Evolutionary conservation across 2,329 filamentous ascomycete genomes (phyloP).

Genomic region (Pseudocercospora pini-densiflorae): DNA sequence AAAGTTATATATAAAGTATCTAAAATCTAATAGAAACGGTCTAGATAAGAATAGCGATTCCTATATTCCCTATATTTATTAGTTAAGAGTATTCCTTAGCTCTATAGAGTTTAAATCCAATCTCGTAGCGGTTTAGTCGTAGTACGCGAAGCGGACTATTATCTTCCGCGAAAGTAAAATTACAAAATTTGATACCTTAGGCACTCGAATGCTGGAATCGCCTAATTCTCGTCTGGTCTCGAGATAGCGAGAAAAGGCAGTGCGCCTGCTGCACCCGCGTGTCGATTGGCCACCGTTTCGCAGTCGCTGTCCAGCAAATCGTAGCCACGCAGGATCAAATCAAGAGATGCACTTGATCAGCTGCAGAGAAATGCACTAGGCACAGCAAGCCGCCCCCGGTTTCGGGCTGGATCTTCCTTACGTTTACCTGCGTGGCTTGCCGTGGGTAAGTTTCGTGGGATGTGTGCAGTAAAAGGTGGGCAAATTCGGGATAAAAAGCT

Average conservation of each 20-base stretch:
- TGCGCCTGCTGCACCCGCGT: neutral
- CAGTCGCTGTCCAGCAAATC: neutral
- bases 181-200: no score
- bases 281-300: neutral
- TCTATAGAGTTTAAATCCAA: no score
- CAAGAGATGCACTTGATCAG: constrained; percentile 3
- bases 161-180: no score
- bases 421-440: neutral
- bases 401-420: neutral
- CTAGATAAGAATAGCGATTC: no score
- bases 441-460: neutral
- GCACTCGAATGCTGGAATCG: no score
- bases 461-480: neutral
- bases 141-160: no score
- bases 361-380: neutral
- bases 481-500: neutral
- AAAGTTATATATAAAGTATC: no score
- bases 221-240: no score
- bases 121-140: no score
- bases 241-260: neutral
- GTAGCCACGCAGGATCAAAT: constrained; percentile 2
- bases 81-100: no score
- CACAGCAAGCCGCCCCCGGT: neutral
- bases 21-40: no score
- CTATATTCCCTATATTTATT: no score